phyloP scores from a whole-genome alignment of 495 filamentous ascomycete genomes.

The Trypethelium eluteriae region DNA sequence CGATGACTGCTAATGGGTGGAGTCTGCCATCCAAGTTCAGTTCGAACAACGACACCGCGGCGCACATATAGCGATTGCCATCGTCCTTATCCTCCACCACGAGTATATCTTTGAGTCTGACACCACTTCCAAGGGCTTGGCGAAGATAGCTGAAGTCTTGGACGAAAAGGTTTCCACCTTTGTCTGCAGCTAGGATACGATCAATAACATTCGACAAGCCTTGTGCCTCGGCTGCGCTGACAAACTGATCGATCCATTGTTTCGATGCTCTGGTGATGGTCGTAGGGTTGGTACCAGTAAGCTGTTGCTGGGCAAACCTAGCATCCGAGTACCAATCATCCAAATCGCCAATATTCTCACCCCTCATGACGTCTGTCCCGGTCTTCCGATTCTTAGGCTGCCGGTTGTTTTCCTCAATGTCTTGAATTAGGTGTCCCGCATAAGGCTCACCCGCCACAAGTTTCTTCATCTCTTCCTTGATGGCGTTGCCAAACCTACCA shows the following conservation, averaged over 20 bases:
- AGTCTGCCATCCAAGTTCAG: slow-evolving; percentile 40
- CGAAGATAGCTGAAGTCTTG: slow-evolving; percentile 46
- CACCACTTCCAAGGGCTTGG: slow-evolving; percentile 27
- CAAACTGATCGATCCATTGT: slow-evolving; percentile 34
- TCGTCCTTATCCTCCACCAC: background rate
- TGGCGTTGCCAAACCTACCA: background rate
- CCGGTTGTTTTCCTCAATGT: background rate
- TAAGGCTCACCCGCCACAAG: background rate
- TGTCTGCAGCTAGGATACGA: slow-evolving; percentile 15
- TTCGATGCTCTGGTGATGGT: slow-evolving; percentile 37
- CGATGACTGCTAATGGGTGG: slow-evolving; percentile 43
- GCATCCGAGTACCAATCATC: slow-evolving; percentile 45
- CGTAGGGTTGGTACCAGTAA: slow-evolving; percentile 45
- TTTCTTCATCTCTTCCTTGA: background rate
- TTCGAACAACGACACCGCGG: slow-evolving; percentile 42
- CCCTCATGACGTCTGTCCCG: background rate
- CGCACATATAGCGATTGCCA: slow-evolving; percentile 28
- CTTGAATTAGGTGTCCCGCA: background rate
- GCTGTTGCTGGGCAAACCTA: slow-evolving; percentile 44
- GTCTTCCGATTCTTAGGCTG: background rate
- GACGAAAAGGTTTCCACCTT: slow-evolving; percentile 34
- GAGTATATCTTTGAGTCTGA: background rate
- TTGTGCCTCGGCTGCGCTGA: slow-evolving; percentile 30
- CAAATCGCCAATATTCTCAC: slow-evolving; percentile 38
- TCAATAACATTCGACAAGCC: slow-evolving; percentile 25